phyloP scores from a whole-genome alignment of 768 basidiomycete species.

The Strobilomyces dryophilus region DNA sequence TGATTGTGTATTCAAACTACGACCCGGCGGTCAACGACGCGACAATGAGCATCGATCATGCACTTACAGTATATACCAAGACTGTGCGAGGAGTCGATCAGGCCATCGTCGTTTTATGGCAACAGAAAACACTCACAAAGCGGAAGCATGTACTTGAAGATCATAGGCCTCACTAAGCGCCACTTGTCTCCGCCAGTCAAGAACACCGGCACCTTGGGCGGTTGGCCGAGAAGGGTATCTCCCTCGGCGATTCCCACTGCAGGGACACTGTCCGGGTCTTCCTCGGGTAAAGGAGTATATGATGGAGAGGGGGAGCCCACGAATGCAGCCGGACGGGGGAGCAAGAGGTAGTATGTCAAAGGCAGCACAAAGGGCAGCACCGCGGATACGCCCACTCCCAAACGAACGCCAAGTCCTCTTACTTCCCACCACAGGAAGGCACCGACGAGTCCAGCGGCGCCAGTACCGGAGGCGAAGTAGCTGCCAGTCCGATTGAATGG shows the following conservation, averaged over 20 bases:
- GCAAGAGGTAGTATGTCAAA: constrained; percentile 68
- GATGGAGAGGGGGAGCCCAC: constrained; percentile 34
- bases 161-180: constrained; percentile 71
- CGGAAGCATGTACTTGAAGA: constrained; percentile 88
- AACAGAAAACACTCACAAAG: constrained; percentile 55
- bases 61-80: constrained; percentile 57
- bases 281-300: constrained; percentile 38
- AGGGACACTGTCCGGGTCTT: constrained; percentile 18
- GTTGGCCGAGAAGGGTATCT: constrained; percentile 24
- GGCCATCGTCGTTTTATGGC: neutral
- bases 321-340: constrained; percentile 60
- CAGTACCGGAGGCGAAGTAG: constrained; percentile 93
- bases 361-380: constrained; percentile 81
- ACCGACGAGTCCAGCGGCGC: constrained; percentile 89
- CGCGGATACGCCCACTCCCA: constrained; percentile 84
- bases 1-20: constrained; percentile 92
- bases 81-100: constrained; percentile 34
- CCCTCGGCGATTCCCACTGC: constrained; percentile 24
- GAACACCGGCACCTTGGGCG: constrained; percentile 43
- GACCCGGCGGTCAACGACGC: constrained; percentile 4
- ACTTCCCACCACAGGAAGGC: constrained; percentile 96
- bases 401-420: constrained; percentile 74
- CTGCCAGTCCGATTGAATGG: constrained; percentile 31
- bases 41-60: neutral
- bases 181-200: constrained; percentile 76